Evolutionary conservation across 1,284 basidiomycete genomes (phyloP).

Genomic region (Pholiota adiposa): DNA sequence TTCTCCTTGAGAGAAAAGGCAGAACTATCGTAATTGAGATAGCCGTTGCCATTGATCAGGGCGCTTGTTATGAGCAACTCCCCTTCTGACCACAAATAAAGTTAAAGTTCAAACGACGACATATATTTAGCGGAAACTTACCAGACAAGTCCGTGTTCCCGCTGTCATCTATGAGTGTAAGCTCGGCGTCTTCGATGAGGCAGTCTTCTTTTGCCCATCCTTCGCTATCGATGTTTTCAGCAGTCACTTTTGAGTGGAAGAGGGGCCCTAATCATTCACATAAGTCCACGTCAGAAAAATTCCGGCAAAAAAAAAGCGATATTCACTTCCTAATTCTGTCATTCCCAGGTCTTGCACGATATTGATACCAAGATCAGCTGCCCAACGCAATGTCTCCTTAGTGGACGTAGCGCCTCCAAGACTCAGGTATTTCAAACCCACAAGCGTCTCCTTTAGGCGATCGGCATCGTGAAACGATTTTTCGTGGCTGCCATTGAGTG

Average conservation of each 20-base stretch:
- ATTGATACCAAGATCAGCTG: constrained; percentile 21
- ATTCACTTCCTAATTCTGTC: constrained; percentile 32
- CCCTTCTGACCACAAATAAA: constrained; percentile 9
- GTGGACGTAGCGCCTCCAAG: constrained; percentile 29
- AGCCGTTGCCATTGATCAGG: constrained; percentile 26
- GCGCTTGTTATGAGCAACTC: constrained; percentile 30
- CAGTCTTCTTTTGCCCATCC: constrained; percentile 21
- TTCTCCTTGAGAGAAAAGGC: constrained; percentile 23
- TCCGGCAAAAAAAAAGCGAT: neutral
- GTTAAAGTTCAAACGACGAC: too few relatives aligned
- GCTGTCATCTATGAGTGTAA: constrained; percentile 23
- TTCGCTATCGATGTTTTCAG: constrained; percentile 6
- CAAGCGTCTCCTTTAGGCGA: constrained; percentile 14
- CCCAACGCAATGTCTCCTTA: constrained; percentile 26
- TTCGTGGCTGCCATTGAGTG: neutral
- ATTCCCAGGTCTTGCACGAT: constrained; percentile 31
- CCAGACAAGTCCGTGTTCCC: constrained; percentile 9
- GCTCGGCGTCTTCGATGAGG: constrained; percentile 22
- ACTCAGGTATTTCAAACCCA: constrained; percentile 24
- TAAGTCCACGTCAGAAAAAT: neutral
- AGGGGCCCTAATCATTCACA: constrained; percentile 17
- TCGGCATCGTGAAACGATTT: constrained; percentile 4
- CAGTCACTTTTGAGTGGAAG: constrained; percentile 18
- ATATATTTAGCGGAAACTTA: neutral
- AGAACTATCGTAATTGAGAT: constrained; percentile 25